Percentiles rank a stretch among this genome's conserved stretches.
Evolutionary conservation across 768 basidiomycete species (phyloP).

Genomic region (Boletus rubroflammeus): DNA sequence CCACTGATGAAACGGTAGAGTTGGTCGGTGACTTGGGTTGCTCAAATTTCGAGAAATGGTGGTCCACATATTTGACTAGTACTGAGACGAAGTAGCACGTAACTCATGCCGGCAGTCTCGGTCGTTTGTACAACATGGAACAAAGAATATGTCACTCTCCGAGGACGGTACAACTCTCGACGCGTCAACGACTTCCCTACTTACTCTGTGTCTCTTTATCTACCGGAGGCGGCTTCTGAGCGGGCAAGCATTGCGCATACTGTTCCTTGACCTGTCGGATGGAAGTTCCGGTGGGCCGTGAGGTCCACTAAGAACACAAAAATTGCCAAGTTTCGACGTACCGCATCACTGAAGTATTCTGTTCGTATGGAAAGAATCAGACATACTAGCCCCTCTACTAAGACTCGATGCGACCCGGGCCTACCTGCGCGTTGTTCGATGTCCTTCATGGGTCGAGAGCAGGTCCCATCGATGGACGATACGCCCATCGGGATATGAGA

Average conservation of each 20-base stretch:
- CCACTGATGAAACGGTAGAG: conserved; percentile 69
- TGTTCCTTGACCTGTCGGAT: conserved; percentile 21
- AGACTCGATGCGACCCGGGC: conserved; percentile 3
- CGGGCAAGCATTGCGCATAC: conserved; percentile 9
- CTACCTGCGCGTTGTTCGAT: conserved; percentile 44
- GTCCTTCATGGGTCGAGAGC: conserved; percentile 38
- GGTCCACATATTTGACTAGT: conserved; percentile 48
- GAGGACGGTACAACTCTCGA: neutral
- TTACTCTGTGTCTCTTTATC: conserved; percentile 1
- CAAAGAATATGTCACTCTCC: neutral
- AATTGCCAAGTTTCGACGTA: conserved; percentile 2
- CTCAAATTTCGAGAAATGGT: conserved; percentile 82
- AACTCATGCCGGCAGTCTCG: neutral
- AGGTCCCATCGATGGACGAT: conserved; percentile 39
- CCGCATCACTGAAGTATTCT: conserved; percentile 32
- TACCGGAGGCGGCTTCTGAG: conserved; percentile 9
- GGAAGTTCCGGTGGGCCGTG: neutral
- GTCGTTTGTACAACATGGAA: conserved; percentile 5
- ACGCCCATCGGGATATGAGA: conserved; percentile 47
- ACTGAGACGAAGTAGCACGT: conserved; percentile 11
- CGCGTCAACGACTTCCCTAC: neutral
- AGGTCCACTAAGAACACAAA: neutral
- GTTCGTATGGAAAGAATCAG: neutral
- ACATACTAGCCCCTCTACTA: neutral
- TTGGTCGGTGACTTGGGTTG: conserved; percentile 60